phyloP scores from a whole-genome alignment of 495 filamentous ascomycete genomes.

The Thermothielavioides terrestris region DNA sequence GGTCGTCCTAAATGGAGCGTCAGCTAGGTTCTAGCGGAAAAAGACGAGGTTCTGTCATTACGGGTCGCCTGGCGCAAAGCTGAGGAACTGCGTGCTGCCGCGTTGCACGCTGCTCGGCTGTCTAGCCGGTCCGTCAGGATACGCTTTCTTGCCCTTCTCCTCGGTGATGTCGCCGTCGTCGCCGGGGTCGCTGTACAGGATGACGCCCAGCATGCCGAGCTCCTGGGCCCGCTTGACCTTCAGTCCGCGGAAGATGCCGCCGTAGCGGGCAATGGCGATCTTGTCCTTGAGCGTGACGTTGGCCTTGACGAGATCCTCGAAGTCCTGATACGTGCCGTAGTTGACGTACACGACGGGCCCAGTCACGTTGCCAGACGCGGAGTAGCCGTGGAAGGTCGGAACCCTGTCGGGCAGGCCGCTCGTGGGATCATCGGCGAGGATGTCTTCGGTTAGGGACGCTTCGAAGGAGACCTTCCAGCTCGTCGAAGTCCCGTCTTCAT shows the following conservation, averaged over 20 bases:
- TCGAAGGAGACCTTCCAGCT: slow-evolving; percentile 67
- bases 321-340: slow-evolving; percentile 79
- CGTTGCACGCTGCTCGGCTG: slow-evolving; percentile 85
- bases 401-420: slow-evolving; percentile 63
- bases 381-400: slow-evolving; percentile 94
- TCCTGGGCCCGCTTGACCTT: slow-evolving; percentile 93
- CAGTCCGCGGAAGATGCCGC: slow-evolving; percentile 75
- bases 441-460: slow-evolving; percentile 75
- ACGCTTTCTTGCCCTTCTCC: slow-evolving; percentile 67
- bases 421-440: slow-evolving; percentile 76
- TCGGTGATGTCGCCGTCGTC: slow-evolving; percentile 78
- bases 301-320: slow-evolving; percentile 68
- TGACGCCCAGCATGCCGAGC: slow-evolving; percentile 76
- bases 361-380: slow-evolving; percentile 82
- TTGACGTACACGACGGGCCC: slow-evolving; percentile 73
- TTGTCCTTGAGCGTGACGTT: slow-evolving; percentile 74
- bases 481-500: slow-evolving; percentile 17
- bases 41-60: slow-evolving; percentile 24
- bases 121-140: slow-evolving; percentile 81
- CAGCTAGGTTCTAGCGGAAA: background rate
- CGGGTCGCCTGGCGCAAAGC: slow-evolving; percentile 52
- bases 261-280: slow-evolving; percentile 82
- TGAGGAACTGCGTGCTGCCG: slow-evolving; percentile 83
- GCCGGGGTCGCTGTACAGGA: slow-evolving; percentile 84
- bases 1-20: slow-evolving; percentile 50